phyloP scores from a whole-genome alignment of 2,329 filamentous ascomycete species.

The Colletotrichum truncatum region DNA sequence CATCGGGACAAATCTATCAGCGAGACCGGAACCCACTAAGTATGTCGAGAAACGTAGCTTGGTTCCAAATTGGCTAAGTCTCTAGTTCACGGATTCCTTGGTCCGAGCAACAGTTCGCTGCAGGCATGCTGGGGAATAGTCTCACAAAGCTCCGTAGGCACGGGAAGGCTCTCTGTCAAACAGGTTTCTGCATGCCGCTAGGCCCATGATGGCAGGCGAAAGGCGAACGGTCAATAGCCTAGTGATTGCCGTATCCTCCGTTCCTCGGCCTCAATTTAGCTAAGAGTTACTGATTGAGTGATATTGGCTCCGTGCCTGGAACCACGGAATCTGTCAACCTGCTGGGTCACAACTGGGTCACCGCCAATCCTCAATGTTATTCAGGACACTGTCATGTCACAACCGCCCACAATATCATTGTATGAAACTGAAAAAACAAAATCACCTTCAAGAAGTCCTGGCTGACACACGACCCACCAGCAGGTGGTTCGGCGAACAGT shows the following conservation, averaged over 20 bases:
- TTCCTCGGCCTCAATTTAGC: too few relatives aligned
- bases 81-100: neutral
- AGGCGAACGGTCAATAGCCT: neutral
- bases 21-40: neutral
- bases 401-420: too few relatives aligned
- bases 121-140: neutral
- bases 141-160: neutral
- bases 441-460: too few relatives aligned
- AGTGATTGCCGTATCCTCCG: neutral
- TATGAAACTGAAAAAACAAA: too few relatives aligned
- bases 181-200: neutral
- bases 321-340: too few relatives aligned
- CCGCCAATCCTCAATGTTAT: too few relatives aligned
- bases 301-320: too few relatives aligned
- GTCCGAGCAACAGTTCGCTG: neutral
- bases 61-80: neutral
- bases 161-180: neutral
- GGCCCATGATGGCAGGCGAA: neutral
- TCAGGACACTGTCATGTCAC: too few relatives aligned
- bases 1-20: neutral
- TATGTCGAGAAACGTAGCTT: neutral
- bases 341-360: neutral
- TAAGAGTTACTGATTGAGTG: too few relatives aligned
- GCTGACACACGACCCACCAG: neutral
- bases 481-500: slow-evolving; percentile 12